A percentile compares a stretch with the other conserved stretches of the same genome.
These are phyloP conservation scores for Penicillium fuscoglaucum DNA, from an alignment of 2,329 filamentous ascomycete genomes.

Conservation along the genomic window DNA sequence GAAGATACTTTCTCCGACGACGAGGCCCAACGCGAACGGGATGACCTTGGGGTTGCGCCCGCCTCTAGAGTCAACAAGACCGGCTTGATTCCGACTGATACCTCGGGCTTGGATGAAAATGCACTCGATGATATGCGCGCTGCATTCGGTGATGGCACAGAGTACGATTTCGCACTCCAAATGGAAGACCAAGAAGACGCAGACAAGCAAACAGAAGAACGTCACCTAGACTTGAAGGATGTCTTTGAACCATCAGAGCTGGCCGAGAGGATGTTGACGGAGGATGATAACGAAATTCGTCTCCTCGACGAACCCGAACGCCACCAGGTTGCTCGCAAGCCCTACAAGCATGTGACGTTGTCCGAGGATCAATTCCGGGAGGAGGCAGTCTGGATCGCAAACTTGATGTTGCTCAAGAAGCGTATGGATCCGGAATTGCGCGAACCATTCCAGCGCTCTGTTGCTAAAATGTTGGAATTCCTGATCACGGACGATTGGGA, in stretches of 20 bases:
- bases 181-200: conserved; percentile 82
- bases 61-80: conserved; percentile 69
- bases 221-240: conserved; percentile 89
- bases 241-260: conserved; percentile 97
- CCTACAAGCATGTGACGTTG: conserved; percentile 79
- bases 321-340: conserved; percentile 86
- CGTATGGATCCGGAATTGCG: conserved; percentile 69
- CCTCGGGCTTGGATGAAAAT: conserved; percentile 83
- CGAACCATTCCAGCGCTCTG: conserved; percentile 79
- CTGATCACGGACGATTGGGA: conserved; percentile 93
- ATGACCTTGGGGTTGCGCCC: conserved; percentile 85
- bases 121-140: conserved; percentile 93
- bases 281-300: conserved; percentile 90
- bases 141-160: conserved; percentile 92
- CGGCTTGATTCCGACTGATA: conserved; percentile 70
- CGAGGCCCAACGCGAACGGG: conserved; percentile 70
- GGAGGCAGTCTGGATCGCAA: conserved; percentile 88
- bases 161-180: conserved; percentile 92
- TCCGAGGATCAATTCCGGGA: conserved; percentile 84
- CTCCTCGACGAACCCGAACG: conserved; percentile 88
- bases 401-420: conserved; percentile 87
- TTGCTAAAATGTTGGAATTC: conserved; percentile 91
- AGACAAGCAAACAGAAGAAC: conserved; percentile 73
- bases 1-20: conserved; percentile 91
- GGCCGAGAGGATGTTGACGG: conserved; percentile 89